phyloP scores from a whole-genome alignment of 345 rosid species.

The Litchi chinensis region DNA sequence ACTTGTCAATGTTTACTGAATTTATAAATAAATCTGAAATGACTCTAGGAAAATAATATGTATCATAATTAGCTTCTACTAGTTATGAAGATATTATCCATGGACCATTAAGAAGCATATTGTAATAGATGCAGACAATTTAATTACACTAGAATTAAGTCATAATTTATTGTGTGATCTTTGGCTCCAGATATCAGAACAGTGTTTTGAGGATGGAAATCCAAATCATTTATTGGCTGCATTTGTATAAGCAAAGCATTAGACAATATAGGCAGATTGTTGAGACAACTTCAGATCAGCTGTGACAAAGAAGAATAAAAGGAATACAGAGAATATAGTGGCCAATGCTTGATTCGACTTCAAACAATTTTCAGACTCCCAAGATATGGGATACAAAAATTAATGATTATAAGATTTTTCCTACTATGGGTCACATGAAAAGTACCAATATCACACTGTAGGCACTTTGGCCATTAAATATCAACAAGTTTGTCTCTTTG shows the following conservation, averaged over 20 bases:
- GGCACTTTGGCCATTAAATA: not conserved
- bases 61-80: slow-evolving; percentile 10
- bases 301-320: not conserved
- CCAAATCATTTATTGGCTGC: slow-evolving; percentile 86
- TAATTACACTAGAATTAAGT: slow-evolving; percentile 15
- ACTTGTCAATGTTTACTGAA: not conserved
- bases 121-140: not conserved
- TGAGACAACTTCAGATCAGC: slow-evolving; percentile 13
- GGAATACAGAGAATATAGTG: not conserved
- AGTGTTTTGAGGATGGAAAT: slow-evolving; percentile 80
- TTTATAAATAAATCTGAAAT: not conserved
- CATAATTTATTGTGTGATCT: slow-evolving; percentile 79
- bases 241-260: slow-evolving; percentile 22
- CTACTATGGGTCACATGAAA: not conserved
- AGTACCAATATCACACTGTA: not conserved
- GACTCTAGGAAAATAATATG: not conserved
- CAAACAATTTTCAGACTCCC: slow-evolving; percentile 8
- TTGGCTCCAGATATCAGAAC: slow-evolving; percentile 76
- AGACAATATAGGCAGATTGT: slow-evolving; percentile 16
- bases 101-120: not conserved
- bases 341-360: slow-evolving; percentile 10
- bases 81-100: not conserved
- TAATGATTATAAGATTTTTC: not conserved
- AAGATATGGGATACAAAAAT: not conserved
- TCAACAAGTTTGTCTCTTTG: not conserved